Evolutionary conservation across 2,329 filamentous ascomycete genomes (phyloP).

Genomic region (Colletotrichum echinochloae): DNA sequence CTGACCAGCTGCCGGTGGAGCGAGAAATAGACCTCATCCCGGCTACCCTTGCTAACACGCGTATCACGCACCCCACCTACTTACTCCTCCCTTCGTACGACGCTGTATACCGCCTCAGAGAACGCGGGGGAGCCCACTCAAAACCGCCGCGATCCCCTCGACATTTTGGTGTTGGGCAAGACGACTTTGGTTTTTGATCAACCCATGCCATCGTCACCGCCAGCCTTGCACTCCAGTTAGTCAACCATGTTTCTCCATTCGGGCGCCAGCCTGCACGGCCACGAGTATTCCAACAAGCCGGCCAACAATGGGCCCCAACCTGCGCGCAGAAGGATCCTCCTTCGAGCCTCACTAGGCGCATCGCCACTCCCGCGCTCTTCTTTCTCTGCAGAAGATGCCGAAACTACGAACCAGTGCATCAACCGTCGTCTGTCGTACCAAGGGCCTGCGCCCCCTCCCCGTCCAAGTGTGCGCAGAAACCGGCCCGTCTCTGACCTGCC

Average conservation of each 20-base stretch:
- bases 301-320: constrained; percentile 46
- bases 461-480: constrained; percentile 42
- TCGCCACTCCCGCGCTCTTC: constrained; percentile 27
- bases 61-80: constrained; percentile 1
- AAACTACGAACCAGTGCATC: constrained; percentile 16
- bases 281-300: constrained; percentile 64
- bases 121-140: constrained; percentile 25
- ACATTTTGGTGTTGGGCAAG: background rate
- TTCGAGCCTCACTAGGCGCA: constrained; percentile 56
- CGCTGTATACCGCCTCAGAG: background rate
- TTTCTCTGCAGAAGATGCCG: constrained; percentile 20
- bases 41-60: constrained; percentile 1
- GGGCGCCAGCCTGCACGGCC: constrained; percentile 70
- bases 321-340: constrained; percentile 52
- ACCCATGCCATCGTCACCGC: constrained; percentile 17
- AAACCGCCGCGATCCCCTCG: background rate
- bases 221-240: constrained; percentile 1
- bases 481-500: constrained; percentile 55
- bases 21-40: constrained; percentile 13
- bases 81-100: background rate
- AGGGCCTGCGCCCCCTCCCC: constrained; percentile 28
- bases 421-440: constrained; percentile 28
- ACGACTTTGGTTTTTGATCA: background rate
- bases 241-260: constrained; percentile 69
- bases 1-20: constrained; percentile 21